These are phyloP conservation scores for Aspergillus diversus DNA, from an alignment of 495 filamentous ascomycete genomes.

Conservation along the genomic window DNA sequence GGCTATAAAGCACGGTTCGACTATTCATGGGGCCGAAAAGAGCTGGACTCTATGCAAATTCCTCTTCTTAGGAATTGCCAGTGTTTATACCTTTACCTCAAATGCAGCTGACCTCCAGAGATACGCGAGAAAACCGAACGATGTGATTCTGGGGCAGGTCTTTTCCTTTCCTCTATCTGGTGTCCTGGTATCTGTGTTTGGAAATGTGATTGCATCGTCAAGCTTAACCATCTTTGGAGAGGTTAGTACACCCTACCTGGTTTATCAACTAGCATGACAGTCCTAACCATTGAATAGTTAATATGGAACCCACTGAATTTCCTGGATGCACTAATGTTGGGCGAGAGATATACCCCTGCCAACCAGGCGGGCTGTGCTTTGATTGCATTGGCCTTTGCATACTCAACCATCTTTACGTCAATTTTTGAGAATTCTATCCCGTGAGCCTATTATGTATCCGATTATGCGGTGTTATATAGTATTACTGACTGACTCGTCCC, in stretches of 20 bases:
- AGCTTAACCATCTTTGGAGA: conserved; percentile 30
- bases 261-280: background rate
- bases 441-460: conserved; percentile 13
- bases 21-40: conserved; percentile 32
- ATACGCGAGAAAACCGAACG: conserved; percentile 38
- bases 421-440: conserved; percentile 39
- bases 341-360: conserved; percentile 30
- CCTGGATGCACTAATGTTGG: conserved; percentile 33
- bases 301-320: conserved; percentile 33
- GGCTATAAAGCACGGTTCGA: conserved; percentile 31
- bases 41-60: conserved; percentile 38
- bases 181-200: conserved; percentile 30
- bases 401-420: conserved; percentile 30
- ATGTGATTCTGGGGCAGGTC: conserved; percentile 39
- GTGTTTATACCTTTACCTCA: conserved; percentile 50
- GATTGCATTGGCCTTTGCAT: conserved; percentile 31
- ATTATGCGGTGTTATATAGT: background rate
- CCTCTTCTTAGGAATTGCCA: conserved; percentile 40
- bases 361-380: conserved; percentile 22
- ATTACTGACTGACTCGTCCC: conserved; percentile 10
- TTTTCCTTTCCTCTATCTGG: conserved; percentile 39
- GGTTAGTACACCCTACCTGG: conserved; percentile 9
- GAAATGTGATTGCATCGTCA: conserved; percentile 29
- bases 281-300: conserved; percentile 18
- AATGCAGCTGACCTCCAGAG: conserved; percentile 50